A percentile compares a stretch with the other conserved stretches of the same genome.
Evolutionary conservation across 31 red algal genomes (phyloP).

Genomic region (Bonnemaisonia californica): DNA sequence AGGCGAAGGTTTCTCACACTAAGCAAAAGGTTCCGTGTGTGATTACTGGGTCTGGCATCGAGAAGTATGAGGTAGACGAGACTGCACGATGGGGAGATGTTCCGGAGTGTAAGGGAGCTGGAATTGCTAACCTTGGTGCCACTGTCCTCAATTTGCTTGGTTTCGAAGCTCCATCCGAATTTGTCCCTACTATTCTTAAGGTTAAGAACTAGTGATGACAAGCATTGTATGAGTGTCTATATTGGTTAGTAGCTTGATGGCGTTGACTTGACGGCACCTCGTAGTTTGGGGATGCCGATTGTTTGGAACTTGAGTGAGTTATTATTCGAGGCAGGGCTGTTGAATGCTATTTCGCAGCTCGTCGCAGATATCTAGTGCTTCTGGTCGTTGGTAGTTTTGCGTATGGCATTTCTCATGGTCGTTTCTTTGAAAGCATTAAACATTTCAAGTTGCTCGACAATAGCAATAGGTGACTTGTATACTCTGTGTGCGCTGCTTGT

Average conservation of each 20-base stretch:
- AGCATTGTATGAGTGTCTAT: background rate
- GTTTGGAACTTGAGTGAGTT: too few species aligned
- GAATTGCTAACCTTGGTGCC: constrained; percentile 82
- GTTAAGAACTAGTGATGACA: constrained; percentile 7
- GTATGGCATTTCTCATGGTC: too few species aligned
- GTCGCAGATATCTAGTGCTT: too few species aligned
- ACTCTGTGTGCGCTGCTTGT: too few species aligned
- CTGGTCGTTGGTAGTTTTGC: too few species aligned
- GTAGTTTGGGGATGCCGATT: too few species aligned
- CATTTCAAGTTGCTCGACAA: too few species aligned
- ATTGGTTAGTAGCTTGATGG: background rate
- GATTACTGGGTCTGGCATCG: constrained; percentile 61
- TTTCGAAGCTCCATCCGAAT: constrained; percentile 69
- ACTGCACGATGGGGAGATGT: constrained; percentile 62
- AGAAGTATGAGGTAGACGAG: constrained; percentile 70
- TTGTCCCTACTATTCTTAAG: constrained; percentile 63
- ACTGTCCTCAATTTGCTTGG: constrained; percentile 84
- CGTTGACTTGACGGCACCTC: too few species aligned
- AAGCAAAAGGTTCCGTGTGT: constrained; percentile 78
- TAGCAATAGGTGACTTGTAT: too few species aligned
- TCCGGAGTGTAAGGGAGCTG: constrained; percentile 65
- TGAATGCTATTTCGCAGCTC: too few species aligned
- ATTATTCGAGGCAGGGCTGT: too few species aligned
- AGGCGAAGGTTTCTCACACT: constrained; percentile 81
- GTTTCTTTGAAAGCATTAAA: too few species aligned